A percentile compares a stretch with the other conserved stretches of the same genome.
These are phyloP conservation scores for Kernera saxatilis DNA, from an alignment of 345 rosid genomes.

Conservation along the genomic window DNA sequence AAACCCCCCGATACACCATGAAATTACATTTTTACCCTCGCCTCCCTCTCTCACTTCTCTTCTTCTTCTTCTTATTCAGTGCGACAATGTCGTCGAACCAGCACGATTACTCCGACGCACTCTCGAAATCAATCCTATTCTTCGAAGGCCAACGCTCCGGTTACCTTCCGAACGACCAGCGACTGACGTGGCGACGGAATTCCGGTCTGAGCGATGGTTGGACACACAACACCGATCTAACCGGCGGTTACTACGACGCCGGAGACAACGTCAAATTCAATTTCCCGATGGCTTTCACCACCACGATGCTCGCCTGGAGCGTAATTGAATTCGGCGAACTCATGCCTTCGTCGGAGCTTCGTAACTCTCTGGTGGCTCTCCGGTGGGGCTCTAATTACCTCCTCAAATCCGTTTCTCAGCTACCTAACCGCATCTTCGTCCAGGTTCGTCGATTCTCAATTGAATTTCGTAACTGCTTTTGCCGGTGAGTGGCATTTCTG, in stretches of 20 bases:
- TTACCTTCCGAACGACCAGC: slow-evolving; percentile 62
- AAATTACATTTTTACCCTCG: slow-evolving; percentile 6
- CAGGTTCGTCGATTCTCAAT: slow-evolving; percentile 43
- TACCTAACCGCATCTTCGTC: slow-evolving; percentile 78
- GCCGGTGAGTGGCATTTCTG: slow-evolving; percentile 13
- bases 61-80: not conserved
- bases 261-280: slow-evolving; percentile 91
- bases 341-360: slow-evolving; percentile 66
- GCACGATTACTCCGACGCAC: slow-evolving; percentile 73
- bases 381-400: slow-evolving; percentile 85
- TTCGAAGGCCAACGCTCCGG: slow-evolving; percentile 98
- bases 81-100: slow-evolving; percentile 14
- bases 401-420: slow-evolving; percentile 78
- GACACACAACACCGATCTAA: slow-evolving; percentile 55
- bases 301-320: slow-evolving; percentile 92
- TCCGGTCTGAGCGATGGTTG: slow-evolving; percentile 82
- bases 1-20: slow-evolving; percentile 9
- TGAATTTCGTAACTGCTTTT: slow-evolving; percentile 21
- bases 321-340: slow-evolving; percentile 70
- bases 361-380: slow-evolving; percentile 61
- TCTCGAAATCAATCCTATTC: slow-evolving; percentile 86
- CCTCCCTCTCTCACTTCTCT: not conserved
- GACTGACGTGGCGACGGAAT: slow-evolving; percentile 58
- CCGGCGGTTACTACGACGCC: slow-evolving; percentile 94
- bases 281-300: slow-evolving; percentile 93